Base-by-base conservation (phyloP, 805 yeast genomes). In the Ogataea parapolymorpha region DNA sequence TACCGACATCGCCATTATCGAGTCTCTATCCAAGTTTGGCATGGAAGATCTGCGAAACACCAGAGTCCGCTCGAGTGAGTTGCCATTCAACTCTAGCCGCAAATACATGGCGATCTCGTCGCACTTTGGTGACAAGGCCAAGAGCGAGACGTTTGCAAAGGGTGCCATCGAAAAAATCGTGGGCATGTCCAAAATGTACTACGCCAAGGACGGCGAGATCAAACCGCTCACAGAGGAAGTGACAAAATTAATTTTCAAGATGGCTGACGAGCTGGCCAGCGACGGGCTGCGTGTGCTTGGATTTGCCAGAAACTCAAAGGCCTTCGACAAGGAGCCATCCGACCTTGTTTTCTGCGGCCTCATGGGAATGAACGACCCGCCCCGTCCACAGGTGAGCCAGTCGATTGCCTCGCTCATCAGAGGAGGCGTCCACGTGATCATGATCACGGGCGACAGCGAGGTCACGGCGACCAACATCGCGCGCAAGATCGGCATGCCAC, bases 351-450 rank as follows among this genome's bases (percentile, higher is more conserved):
- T 91, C 57, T 75, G 85, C 50, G 99, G 99, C 10, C 66, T 93
- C 32, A 72, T 88, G 49, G 98, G 96, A 41, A 89, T 93, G 95
- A 88, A 87, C 55, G 99, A 93, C 65, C 99, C 99, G 8, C 99
- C 99, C 42, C 79, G 99, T 56, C 84, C 90, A 8, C 80, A 83
- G 47, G 98, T 93, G 3, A 75, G 78, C 35, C 68, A 72, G 36
- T 85, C 96, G 2, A 77, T 93, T 43, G 75, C 85, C 27, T 72
- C 80, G 49, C 72, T 93, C 42, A 72, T 89, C 70, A 80, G 80
- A 56, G 96, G 98, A 47, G 96, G 98, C 32, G 99, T 93, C 30
- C 95, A 88, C 57, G 88, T 93, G n/a, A 86, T 93, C 37, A 93
- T 93, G 98, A 91, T 93, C 49, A 93, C 99, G 7, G 96, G 96